Percentiles rank a stretch among this genome's conserved stretches.
These are phyloP conservation scores for Mrakia gelida DNA, from an alignment of 768 basidiomycete species.

Conservation along the genomic window DNA sequence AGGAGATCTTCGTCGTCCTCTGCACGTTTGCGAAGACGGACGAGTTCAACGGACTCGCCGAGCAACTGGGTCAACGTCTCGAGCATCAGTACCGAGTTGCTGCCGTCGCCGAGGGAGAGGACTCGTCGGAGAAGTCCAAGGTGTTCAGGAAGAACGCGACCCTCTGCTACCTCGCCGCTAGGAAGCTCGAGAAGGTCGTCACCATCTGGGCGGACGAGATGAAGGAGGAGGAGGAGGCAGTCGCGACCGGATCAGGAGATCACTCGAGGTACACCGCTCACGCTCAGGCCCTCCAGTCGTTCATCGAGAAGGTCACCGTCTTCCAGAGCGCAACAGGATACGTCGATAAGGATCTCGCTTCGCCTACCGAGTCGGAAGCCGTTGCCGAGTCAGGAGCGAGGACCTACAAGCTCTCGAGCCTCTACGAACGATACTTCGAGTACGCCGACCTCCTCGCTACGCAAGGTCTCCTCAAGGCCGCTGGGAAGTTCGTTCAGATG, in stretches of 20 bases:
- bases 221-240: slow-evolving; percentile 68
- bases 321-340: slow-evolving; percentile 71
- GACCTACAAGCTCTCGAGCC: slow-evolving; percentile 71
- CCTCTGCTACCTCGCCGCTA: slow-evolving; percentile 87
- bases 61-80: slow-evolving; percentile 83
- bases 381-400: slow-evolving; percentile 53
- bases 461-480: slow-evolving; percentile 83
- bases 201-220: slow-evolving; percentile 90
- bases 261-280: slow-evolving; percentile 63
- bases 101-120: slow-evolving; percentile 48
- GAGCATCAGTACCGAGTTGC: slow-evolving; percentile 73
- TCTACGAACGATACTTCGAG: slow-evolving; percentile 93
- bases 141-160: slow-evolving; percentile 80
- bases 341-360: slow-evolving; percentile 54
- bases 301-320: slow-evolving; percentile 93
- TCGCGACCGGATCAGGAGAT: slow-evolving; percentile 41
- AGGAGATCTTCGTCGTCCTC: slow-evolving; percentile 90
- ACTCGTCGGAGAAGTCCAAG: slow-evolving; percentile 38
- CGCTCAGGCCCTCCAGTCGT: slow-evolving; percentile 80
- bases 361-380: slow-evolving; percentile 45
- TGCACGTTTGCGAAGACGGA: slow-evolving; percentile 86
- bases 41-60: slow-evolving; percentile 80
- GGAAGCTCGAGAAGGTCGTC: slow-evolving; percentile 77
- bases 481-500: slow-evolving; percentile 69
- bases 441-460: slow-evolving; percentile 87